Evolutionary conservation across 2,329 filamentous ascomycete genomes (phyloP), one percentile per base, ranked within the genome.

Genomic region (Epichloe glyceriae): DNA sequence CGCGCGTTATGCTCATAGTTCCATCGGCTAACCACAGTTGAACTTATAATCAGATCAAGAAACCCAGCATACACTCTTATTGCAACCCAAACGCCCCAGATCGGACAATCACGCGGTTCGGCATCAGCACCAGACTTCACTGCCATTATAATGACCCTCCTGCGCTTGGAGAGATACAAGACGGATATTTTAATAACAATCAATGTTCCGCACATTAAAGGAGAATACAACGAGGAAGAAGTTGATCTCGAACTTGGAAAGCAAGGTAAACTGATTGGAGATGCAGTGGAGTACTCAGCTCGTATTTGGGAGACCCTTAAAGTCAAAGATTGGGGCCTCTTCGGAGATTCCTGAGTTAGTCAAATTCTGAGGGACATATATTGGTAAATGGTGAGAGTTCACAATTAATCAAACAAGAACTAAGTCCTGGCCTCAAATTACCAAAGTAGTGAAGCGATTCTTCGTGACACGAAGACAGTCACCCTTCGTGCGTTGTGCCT

Each of bases 161-260:
- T 96, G 51, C 77, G 91, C 15, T 73, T 97, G 45, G 83, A 83
- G 66, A 76, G 79, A 60, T 76, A 89, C 62, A 74, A 73, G 52
- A 91, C 90, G 1, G 91, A 97, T 67, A 70, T 97, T 39, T 71
- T 95, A 45, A 80, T 95, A 55, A 86, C 86, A 40, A 80, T 95
- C 62, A 96, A 95, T 67, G 86, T 95, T 46, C 91, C 90, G 30
- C 85, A 93, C 62, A 83, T 88, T 57, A 75, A 79, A 58, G 83
- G 83, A 55, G 80, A 86, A 64, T 88, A 88, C 63, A 74, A 82
- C 59, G 79, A 82, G 65, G 82, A 84, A 8, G 82, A 88, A 34
- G 79, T 91, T 15, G 80, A 87, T 61, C 68, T 83, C 51, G 75
- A 80, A 61, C 67, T 80, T 51, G 82, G 82, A 15, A 82, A 78